These are phyloP conservation scores for Astrothelium macrocarpum DNA, from an alignment of 495 filamentous ascomycete species.

Conservation along the genomic window DNA sequence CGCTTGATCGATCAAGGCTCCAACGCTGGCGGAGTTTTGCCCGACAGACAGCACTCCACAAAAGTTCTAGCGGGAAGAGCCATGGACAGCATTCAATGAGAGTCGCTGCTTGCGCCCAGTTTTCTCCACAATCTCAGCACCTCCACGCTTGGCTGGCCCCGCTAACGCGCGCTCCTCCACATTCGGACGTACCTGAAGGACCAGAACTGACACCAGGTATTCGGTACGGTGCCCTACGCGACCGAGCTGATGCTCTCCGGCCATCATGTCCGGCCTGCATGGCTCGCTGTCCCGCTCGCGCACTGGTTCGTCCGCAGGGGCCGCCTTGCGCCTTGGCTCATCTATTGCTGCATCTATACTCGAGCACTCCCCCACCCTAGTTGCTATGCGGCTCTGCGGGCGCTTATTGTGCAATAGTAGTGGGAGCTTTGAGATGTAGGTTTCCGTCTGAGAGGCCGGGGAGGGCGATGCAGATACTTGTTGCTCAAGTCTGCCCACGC, in stretches of 20 bases:
- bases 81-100: not conserved
- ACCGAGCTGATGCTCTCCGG: not conserved
- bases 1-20: constrained; percentile 1
- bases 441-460: not conserved
- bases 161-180: not conserved
- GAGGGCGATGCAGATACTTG: constrained; percentile 3
- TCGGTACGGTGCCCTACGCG: not conserved
- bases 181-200: not conserved
- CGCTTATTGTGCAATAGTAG: not conserved
- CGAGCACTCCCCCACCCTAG: not conserved
- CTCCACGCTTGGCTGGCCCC: not conserved
- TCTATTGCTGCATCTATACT: not conserved
- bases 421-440: not conserved
- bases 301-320: not conserved
- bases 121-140: not conserved
- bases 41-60: not conserved
- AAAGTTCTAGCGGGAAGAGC: not conserved
- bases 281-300: not conserved
- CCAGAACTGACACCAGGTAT: not conserved
- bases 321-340: not conserved
- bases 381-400: not conserved
- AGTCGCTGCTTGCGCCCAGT: not conserved
- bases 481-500: not conserved
- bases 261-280: not conserved
- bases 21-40: not conserved